phyloP scores from a whole-genome alignment of 1,284 basidiomycete genomes.

The Amylostereum chailletii region DNA sequence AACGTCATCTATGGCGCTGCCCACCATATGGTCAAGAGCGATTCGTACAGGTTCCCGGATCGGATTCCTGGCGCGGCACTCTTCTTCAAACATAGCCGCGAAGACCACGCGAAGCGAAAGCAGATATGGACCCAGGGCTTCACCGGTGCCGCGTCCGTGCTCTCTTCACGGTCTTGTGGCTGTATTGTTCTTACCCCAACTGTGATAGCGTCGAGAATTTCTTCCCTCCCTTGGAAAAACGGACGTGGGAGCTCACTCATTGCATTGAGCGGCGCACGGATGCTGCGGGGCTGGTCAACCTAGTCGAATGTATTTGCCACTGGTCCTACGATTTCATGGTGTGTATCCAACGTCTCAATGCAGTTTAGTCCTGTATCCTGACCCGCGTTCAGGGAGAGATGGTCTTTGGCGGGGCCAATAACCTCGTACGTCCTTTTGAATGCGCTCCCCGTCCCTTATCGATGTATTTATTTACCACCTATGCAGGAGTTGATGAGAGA shows the following conservation, averaged over 20 bases:
- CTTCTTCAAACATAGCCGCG: constrained; percentile 4
- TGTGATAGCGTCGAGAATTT: background rate
- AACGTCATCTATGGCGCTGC: background rate
- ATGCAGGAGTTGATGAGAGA: no score
- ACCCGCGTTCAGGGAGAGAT: no score
- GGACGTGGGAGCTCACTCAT: background rate
- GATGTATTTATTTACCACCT: no score
- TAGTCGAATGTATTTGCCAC: no score
- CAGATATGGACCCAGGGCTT: background rate
- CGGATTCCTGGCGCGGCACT: background rate
- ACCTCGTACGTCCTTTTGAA: no score
- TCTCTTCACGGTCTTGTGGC: background rate
- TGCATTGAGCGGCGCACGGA: constrained; percentile 16
- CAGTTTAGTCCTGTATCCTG: no score
- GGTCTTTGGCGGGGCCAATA: no score
- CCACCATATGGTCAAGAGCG: constrained; percentile 1
- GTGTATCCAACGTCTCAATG: no score
- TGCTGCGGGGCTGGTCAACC: no score
- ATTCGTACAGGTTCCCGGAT: constrained; percentile 1
- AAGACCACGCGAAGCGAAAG: background rate
- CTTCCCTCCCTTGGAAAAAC: background rate
- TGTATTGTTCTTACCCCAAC: background rate
- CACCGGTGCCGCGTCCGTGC: constrained; percentile 1
- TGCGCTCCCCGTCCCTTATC: no score
- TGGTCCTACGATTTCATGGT: no score